Conservation (phyloP, 2,329 filamentous ascomycete genomes). For the Colletotrichum lini region DNA sequence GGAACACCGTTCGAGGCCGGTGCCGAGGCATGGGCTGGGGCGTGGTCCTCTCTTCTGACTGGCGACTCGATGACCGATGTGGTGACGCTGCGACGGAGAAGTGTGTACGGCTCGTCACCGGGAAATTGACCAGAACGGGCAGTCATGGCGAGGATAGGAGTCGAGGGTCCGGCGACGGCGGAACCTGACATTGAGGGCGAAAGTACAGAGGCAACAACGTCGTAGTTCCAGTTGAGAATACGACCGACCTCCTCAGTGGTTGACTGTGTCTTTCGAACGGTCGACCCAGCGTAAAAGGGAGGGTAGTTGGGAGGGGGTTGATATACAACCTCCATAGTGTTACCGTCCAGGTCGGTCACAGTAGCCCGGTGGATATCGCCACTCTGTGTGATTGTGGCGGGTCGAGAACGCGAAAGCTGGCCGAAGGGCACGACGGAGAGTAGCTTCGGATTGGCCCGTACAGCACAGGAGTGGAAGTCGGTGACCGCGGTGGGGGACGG, state of each 20-base stretch:
- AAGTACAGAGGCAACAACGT: conserved; percentile 53
- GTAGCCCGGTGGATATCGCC: conserved; percentile 61
- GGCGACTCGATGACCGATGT: conserved; percentile 51
- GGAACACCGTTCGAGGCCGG: conserved; percentile 46
- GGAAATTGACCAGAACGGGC: conserved; percentile 44
- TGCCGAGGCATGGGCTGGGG: conserved; percentile 46
- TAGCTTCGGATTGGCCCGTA: conserved; percentile 72
- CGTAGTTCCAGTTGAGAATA: conserved; percentile 66
- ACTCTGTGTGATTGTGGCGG: conserved; percentile 52
- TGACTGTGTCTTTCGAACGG: conserved; percentile 53
- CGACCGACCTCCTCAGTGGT: conserved; percentile 58
- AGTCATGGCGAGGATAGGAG: conserved; percentile 43
- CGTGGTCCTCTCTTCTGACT: conserved; percentile 23
- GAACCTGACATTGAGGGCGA: conserved; percentile 12
- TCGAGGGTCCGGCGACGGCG: conserved; percentile 3
- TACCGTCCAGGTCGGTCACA: conserved; percentile 86
- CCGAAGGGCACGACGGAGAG: conserved; percentile 48
- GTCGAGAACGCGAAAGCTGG: conserved; percentile 57
- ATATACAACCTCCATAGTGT: conserved; percentile 85
- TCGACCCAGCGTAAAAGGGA: conserved; percentile 52
- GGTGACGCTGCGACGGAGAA: conserved; percentile 53
- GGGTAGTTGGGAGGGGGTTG: conserved; percentile 54
- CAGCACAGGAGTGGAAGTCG: conserved; percentile 79
- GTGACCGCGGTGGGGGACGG: conserved; percentile 75
- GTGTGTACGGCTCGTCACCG: conserved; percentile 46